These are phyloP conservation scores for Penicillium brevicompactum DNA, from an alignment of 2,329 filamentous ascomycete genomes.

Conservation along the genomic window DNA sequence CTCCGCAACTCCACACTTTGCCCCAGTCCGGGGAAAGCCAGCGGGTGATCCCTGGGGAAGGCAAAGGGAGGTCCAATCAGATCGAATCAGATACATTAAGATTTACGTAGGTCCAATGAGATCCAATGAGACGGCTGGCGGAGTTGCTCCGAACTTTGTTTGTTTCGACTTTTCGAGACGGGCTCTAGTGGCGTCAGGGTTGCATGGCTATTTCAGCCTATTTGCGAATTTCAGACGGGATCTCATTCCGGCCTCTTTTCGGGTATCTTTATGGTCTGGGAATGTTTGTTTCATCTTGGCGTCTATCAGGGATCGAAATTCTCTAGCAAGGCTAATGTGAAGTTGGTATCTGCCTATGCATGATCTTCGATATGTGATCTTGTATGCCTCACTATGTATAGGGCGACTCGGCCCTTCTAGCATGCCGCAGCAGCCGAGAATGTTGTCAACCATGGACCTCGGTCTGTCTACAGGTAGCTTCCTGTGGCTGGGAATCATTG, in stretches of 20 bases:
- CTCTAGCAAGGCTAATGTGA: too few species aligned
- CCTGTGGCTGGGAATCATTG: not conserved
- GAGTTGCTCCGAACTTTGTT: not conserved
- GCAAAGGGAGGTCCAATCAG: not conserved
- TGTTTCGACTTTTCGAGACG: not conserved
- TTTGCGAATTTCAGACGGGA: not conserved
- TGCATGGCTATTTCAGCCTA: slow-evolving; percentile 3
- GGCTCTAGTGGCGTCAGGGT: slow-evolving; percentile 4
- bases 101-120: too few species aligned
- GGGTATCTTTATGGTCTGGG: too few species aligned
- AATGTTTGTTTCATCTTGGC: too few species aligned
- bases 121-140: not conserved
- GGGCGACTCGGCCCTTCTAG: not conserved
- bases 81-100: too few species aligned
- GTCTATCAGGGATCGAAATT: too few species aligned
- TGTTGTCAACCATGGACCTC: not conserved
- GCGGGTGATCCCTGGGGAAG: slow-evolving; percentile 7
- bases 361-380: too few species aligned
- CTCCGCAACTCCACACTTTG: slow-evolving; percentile 10
- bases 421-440: not conserved
- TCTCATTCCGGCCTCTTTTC: not conserved
- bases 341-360: too few species aligned
- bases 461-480: not conserved
- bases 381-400: too few species aligned
- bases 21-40: slow-evolving; percentile 9